Evolutionary conservation across 176 grass and related monocot species (phyloP).

Genomic region (Paspalum notatum): DNA sequence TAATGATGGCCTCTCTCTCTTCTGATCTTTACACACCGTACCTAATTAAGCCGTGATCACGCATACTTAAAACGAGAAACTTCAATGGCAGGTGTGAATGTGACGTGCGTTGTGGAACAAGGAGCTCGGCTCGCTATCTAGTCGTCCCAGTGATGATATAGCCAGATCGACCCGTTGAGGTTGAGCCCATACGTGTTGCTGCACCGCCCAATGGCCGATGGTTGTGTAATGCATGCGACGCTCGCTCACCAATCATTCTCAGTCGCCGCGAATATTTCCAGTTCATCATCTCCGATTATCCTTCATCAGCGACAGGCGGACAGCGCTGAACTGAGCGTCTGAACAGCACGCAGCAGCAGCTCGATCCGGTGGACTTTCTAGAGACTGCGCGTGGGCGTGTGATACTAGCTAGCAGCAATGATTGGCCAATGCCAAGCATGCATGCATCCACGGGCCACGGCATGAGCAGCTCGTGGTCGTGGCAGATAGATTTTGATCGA

Average conservation of each 20-base stretch:
- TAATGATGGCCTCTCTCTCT: no score
- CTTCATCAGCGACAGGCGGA: background rate
- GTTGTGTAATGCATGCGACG: background rate
- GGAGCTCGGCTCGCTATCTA: background rate
- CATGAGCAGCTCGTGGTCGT: conserved; percentile 46
- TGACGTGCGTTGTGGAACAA: background rate
- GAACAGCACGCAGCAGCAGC: no score
- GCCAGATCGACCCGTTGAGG: no score
- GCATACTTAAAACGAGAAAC: conserved; percentile 5
- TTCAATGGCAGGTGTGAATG: conserved; percentile 33
- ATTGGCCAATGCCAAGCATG: background rate
- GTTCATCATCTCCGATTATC: conserved; percentile 39
- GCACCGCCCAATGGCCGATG: background rate
- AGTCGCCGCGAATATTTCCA: conserved; percentile 45
- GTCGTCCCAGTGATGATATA: no score
- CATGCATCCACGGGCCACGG: background rate
- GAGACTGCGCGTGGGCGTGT: background rate
- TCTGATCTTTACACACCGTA: no score
- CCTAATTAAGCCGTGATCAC: background rate
- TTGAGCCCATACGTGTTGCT: background rate
- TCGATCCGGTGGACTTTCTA: background rate
- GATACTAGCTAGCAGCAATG: background rate
- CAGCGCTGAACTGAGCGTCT: conserved; percentile 14
- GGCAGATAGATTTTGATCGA: background rate
- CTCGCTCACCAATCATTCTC: background rate